Evolutionary conservation across 352 stramenopile genomes (phyloP).

Genomic region (Phytopythium montanum): DNA sequence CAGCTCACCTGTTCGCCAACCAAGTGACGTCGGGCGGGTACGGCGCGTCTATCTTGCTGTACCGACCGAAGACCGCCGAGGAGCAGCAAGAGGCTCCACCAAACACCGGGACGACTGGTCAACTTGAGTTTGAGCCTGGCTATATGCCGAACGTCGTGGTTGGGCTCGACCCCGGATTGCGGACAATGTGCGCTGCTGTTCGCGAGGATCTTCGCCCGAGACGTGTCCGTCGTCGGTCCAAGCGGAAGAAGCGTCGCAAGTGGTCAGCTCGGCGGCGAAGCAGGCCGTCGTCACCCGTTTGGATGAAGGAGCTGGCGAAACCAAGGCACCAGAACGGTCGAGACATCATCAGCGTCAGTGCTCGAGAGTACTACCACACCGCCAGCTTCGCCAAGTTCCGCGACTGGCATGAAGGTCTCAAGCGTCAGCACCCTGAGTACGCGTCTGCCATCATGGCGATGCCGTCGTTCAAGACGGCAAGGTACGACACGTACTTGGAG

Average conservation of each 20-base stretch:
- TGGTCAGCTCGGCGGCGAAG: neutral
- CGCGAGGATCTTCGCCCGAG: neutral
- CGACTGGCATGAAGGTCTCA: too few species aligned
- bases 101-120: too few species aligned
- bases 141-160: constrained; percentile 11
- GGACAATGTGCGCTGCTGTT: constrained; percentile 8
- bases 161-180: constrained; percentile 15
- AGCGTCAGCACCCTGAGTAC: too few species aligned
- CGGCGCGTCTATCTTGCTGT: neutral
- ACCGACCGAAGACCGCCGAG: constrained; percentile 9
- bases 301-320: too few species aligned
- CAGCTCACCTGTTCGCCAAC: constrained; percentile 10
- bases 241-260: neutral
- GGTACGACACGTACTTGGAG: constrained; percentile 5
- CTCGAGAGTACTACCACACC: too few species aligned
- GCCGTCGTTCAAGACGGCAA: constrained; percentile 17
- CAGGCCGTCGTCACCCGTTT: too few species aligned
- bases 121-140: neutral
- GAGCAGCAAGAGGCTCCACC: neutral
- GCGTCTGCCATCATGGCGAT: constrained; percentile 9
- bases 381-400: too few species aligned
- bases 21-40: constrained; percentile 14
- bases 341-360: too few species aligned
- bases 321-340: too few species aligned
- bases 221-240: too few species aligned